A percentile compares a stretch with the other conserved stretches of the same genome.
Conservation (phyloP, 176 grass and related monocot genomes). For the Tillandsia leiboldiana region DNA sequence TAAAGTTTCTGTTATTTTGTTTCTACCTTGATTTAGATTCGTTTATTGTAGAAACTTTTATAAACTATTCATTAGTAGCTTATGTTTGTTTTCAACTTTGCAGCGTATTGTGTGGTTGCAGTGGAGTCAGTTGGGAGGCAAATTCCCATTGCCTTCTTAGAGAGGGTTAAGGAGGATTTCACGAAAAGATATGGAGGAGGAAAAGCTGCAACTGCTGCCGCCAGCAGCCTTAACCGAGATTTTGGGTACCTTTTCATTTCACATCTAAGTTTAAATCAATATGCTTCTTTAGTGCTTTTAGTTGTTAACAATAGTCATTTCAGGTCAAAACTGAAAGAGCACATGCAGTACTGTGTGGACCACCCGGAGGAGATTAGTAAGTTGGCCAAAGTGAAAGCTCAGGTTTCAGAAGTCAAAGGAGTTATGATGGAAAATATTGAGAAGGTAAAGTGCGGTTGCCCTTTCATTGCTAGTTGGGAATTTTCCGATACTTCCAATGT, state of each 20-base stretch:
- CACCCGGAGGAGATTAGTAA: conserved; percentile 62
- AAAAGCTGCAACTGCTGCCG: conserved; percentile 61
- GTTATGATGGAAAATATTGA: conserved; percentile 85
- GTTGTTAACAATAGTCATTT: background rate
- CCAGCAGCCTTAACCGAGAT: conserved; percentile 61
- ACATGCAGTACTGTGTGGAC: conserved; percentile 81
- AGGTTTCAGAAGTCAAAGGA: conserved; percentile 66
- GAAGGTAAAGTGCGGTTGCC: conserved; percentile 25
- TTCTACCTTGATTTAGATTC: background rate
- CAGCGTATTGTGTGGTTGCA: conserved; percentile 72
- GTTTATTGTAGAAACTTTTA: background rate
- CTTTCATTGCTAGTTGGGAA: background rate
- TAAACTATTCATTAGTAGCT: background rate
- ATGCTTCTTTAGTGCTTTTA: background rate
- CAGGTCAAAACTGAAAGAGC: conserved; percentile 63
- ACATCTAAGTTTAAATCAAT: background rate
- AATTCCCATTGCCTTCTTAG: conserved; percentile 66
- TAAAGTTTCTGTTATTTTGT: background rate
- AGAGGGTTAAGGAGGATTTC: conserved; percentile 74
- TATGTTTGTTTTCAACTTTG: conserved; percentile 15
- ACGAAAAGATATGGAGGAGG: conserved; percentile 57
- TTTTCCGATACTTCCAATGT: no score
- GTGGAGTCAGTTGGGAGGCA: conserved; percentile 43
- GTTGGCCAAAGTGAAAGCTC: conserved; percentile 58
- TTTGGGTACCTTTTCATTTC: conserved; percentile 43